phyloP scores from a whole-genome alignment of 331 rosid genomes.

The Rhamnella rubrinervis region DNA sequence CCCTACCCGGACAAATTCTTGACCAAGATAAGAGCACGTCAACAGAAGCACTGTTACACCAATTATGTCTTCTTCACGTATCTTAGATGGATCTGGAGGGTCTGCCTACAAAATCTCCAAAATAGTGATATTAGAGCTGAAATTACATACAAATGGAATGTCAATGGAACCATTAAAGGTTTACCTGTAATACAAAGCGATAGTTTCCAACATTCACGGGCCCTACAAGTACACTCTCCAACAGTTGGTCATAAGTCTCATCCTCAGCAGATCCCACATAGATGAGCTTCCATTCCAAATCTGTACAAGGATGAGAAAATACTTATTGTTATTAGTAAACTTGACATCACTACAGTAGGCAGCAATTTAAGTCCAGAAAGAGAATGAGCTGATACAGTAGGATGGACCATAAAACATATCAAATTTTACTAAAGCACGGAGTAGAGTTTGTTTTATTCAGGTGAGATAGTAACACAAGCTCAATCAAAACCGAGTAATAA shows the following conservation, averaged over 20 bases:
- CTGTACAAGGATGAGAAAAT: conserved; percentile 16
- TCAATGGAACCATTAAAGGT: no score
- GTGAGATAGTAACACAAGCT: not conserved
- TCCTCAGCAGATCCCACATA: conserved; percentile 73
- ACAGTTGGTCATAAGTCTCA: conserved; percentile 23
- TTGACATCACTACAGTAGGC: not conserved
- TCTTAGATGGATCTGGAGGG: conserved; percentile 89
- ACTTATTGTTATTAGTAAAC: conserved; percentile 7
- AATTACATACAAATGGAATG: not conserved
- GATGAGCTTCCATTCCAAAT: conserved; percentile 43
- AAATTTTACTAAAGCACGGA: not conserved
- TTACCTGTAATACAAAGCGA: conserved; percentile 87
- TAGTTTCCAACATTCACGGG: conserved; percentile 94
- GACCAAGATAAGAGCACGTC: conserved; percentile 90
- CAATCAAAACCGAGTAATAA: not conserved
- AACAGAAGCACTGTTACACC: conserved; percentile 83
- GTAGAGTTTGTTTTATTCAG: no score
- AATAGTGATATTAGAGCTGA: not conserved
- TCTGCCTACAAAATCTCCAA: conserved; percentile 57
- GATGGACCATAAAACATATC: conserved; percentile 5
- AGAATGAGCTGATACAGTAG: not conserved
- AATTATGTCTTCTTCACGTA: conserved; percentile 90
- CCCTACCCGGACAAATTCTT: conserved; percentile 84
- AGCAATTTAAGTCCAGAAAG: not conserved
- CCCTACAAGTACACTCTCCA: conserved; percentile 66